Base-by-base conservation (phyloP, 2,329 filamentous ascomycete genomes). In the Cladorrhinum sp. region DNA sequence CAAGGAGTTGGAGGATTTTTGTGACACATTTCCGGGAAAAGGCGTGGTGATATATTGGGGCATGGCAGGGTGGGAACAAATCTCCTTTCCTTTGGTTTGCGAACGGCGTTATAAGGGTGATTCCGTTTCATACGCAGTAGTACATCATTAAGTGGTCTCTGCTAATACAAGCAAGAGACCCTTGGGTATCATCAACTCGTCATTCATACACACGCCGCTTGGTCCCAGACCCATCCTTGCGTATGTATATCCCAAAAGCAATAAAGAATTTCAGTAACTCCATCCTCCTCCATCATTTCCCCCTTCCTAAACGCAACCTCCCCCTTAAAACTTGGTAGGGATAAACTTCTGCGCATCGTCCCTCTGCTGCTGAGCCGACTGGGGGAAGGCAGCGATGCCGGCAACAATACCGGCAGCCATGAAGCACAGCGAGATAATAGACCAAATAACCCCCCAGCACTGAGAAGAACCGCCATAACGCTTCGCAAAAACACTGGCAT, bases 401-500 rank as follows among this genome's bases (percentile, higher is more conserved):
- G 87, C 88, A n/a, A 93, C 74, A 64, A 94, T 92, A 1, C 86
- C 89, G 14, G 79, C 79, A 5, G 86, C 82, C 87, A 93, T 91
- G 71, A 94, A 86, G 0, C 82, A 64, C 23, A 92, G 70, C 0
- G 88, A 90, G 57, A 94, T 82, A 56, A 93, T 76, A 55, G 85
- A 88, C 90, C 90, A 94, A 57, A 92, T 83, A 14, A 92, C 79
- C 8, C 90, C 90, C 90, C 90, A 92, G 79, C 89, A 92, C 70
- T 89, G 87, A 1, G 88, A 91, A 0, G 88, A 92, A 36, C 90
- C 90, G 10, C 90, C 90, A 67, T 93, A 93, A 21, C 86, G 81
- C 74, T 91, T 81, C 7, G 90, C 89, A 68, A 93, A 93, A 28
- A 92, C 88, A 66, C 87, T 90, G 5, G 90, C 89, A 70, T 94